Percentiles rank a stretch among this genome's conserved stretches.
Conservation (phyloP, 1,139 yeast genomes). For the Suhomyces chickasaworum region DNA sequence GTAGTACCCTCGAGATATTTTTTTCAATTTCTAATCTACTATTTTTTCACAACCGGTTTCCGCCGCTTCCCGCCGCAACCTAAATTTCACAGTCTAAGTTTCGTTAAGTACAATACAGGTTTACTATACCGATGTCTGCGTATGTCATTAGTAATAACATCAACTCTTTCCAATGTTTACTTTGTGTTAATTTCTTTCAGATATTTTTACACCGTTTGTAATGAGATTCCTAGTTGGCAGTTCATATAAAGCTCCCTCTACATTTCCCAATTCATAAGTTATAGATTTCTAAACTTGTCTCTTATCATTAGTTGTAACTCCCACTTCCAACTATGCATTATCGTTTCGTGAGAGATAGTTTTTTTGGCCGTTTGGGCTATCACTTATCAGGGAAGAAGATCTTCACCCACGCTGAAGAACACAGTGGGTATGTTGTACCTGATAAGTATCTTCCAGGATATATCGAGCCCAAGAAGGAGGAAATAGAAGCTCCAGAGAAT, state of each 20-base stretch:
- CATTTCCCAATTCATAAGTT: no score
- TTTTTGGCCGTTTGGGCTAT: slow-evolving; percentile 36
- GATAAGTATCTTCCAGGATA: slow-evolving; percentile 27
- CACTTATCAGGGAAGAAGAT: slow-evolving; percentile 34
- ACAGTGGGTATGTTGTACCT: slow-evolving; percentile 34
- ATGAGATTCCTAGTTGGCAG: neutral
- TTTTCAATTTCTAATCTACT: no score
- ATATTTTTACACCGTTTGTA: neutral
- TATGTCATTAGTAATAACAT: neutral
- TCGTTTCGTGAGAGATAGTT: slow-evolving; percentile 35
- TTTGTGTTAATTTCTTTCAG: neutral
- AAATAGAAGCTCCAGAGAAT: neutral
- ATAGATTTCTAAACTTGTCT: no score
- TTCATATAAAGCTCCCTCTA: neutral
- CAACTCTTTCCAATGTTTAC: neutral
- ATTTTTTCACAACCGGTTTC: neutral
- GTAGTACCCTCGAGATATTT: neutral
- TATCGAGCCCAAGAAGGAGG: slow-evolving; percentile 3
- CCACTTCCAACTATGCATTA: slow-evolving; percentile 3
- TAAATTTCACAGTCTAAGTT: neutral
- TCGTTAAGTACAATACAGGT: neutral
- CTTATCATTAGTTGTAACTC: no score
- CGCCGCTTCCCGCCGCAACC: neutral
- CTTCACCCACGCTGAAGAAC: slow-evolving; percentile 36
- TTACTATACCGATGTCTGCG: neutral